Conservation (phyloP, 345 rosid species). For the Theobroma cacao region DNA sequence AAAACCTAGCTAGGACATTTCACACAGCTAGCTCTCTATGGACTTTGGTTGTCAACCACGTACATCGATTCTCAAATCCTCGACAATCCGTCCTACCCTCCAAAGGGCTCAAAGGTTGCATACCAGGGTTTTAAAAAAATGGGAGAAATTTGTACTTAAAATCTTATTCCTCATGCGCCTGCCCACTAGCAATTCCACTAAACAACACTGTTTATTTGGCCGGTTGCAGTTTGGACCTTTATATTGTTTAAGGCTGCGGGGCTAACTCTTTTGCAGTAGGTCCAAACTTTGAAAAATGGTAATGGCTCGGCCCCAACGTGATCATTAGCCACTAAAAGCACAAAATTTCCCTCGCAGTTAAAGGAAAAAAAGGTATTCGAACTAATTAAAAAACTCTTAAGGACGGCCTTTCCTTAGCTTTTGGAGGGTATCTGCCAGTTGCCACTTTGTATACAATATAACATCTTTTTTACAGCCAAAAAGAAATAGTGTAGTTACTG, state of each 20-base stretch:
- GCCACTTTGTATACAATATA: background rate
- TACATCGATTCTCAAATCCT: background rate
- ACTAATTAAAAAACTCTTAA: background rate
- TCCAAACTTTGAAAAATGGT: background rate
- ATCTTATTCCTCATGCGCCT: background rate
- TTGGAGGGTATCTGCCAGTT: conserved; percentile 2
- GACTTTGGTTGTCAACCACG: background rate
- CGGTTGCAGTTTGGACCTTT: conserved; percentile 3
- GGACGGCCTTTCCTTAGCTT: conserved; percentile 1
- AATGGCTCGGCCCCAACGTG: background rate
- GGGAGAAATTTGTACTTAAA: background rate
- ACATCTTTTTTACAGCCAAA: background rate
- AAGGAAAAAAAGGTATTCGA: background rate
- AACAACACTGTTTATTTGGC: background rate
- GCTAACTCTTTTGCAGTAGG: background rate
- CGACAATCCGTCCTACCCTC: background rate
- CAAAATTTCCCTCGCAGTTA: conserved; percentile 2
- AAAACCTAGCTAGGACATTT: background rate
- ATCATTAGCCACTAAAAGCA: background rate
- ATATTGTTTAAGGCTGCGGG: background rate
- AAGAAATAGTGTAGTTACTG: background rate
- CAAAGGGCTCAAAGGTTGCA: conserved; percentile 10
- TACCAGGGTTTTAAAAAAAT: background rate
- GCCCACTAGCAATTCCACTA: conserved; percentile 6
- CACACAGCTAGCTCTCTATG: background rate